Evolutionary conservation across 2,329 filamentous ascomycete species (phyloP).

Genomic region (Trichoderma lentiforme): DNA sequence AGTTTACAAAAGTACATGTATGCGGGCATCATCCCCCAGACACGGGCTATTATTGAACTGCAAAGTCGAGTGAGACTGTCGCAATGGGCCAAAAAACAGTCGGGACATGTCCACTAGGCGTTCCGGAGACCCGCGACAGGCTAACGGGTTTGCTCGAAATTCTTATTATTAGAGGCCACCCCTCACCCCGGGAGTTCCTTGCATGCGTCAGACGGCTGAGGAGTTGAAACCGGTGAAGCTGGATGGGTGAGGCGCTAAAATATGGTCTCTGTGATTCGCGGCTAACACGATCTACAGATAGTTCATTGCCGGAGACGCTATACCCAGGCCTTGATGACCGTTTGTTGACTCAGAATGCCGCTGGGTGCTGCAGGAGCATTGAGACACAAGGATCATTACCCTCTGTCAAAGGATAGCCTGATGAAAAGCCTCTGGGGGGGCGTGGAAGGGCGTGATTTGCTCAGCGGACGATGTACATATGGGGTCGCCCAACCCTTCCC

Average conservation of each 20-base stretch:
- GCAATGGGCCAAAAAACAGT: neutral
- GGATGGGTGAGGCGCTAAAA: neutral
- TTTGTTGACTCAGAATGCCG: neutral
- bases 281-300: slow-evolving; percentile 12
- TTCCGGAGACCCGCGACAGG: neutral
- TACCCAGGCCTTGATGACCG: neutral
- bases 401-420: neutral
- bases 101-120: neutral
- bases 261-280: slow-evolving; percentile 4
- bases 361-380: neutral
- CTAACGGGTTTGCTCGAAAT: neutral
- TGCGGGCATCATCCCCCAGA: neutral
- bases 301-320: neutral
- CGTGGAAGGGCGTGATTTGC: neutral
- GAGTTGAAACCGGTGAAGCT: slow-evolving; percentile 10
- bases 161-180: neutral
- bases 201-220: slow-evolving; percentile 5
- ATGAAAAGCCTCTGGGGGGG: neutral
- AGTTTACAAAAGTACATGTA: neutral
- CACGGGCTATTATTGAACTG: neutral
- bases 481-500: neutral
- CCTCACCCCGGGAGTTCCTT: neutral
- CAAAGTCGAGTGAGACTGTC: neutral
- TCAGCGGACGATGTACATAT: neutral
- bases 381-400: neutral